Evolutionary conservation across 768 basidiomycete species (phyloP).

Genomic region (Agaricus blazei): DNA sequence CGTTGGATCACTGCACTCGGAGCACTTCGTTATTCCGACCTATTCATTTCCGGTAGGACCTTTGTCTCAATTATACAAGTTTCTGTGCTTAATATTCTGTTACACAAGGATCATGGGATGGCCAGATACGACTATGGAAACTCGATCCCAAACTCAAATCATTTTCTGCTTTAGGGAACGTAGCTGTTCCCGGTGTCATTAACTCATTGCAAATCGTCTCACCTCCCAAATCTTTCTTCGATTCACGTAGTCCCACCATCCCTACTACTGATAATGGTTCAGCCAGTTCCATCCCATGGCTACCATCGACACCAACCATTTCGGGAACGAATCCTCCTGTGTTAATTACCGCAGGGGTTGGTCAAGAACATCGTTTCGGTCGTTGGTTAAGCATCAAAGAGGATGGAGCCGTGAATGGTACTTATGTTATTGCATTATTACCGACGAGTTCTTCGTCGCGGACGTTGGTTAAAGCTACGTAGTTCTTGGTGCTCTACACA

Average conservation of each 20-base stretch:
- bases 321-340: conserved; percentile 20
- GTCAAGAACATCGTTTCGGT: conserved; percentile 86
- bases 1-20: conserved; percentile 90
- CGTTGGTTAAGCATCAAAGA: conserved; percentile 82
- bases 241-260: not conserved
- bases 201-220: conserved; percentile 85
- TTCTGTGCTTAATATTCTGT: not conserved
- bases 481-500: too few relatives aligned
- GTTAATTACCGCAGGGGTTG: conserved; percentile 73
- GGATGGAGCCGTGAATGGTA: conserved; percentile 63
- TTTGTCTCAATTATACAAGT: conserved; percentile 1
- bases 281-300: conserved; percentile 25
- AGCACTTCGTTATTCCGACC: conserved; percentile 80
- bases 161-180: conserved; percentile 60
- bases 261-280: conserved; percentile 8
- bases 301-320: conserved; percentile 12
- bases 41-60: conserved; percentile 79
- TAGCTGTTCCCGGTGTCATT: conserved; percentile 73
- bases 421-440: conserved; percentile 56
- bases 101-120: conserved; percentile 86
- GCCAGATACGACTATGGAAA: conserved; percentile 86
- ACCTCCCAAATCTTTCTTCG: conserved; percentile 43
- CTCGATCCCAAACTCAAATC: conserved; percentile 74
- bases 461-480: conserved; percentile 13
- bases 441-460: conserved; percentile 21